Base-by-base conservation (phyloP, 2,329 filamentous ascomycete species). In the Didymella pinodella region DNA sequence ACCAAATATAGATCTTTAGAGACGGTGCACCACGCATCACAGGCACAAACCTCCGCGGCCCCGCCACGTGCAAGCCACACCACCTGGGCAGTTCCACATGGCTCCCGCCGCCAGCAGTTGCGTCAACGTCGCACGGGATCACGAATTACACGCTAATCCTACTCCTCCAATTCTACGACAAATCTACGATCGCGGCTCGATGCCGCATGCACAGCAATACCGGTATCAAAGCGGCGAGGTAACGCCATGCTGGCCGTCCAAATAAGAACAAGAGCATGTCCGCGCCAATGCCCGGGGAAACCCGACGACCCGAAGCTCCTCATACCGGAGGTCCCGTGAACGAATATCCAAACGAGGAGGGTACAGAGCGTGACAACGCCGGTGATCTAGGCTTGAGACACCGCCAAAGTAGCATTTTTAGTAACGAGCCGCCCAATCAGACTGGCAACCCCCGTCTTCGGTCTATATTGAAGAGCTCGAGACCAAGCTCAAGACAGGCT, bases 111-210 rank as follows among this genome's bases (percentile, higher is more conserved):
- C 40, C 49, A 28, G 26, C 38, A 11, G 43, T 65, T 59, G 54
- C 60, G 59, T 62, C 62, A 63, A 43, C 48, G 28, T 43, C 31
- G 48, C 62, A 55, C 57, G 54, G 48, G 48, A 63, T 63, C 57
- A 63, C 59, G 62, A 43, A 46, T n/a, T 44, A 44, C 6, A 34
- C 48, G 36, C 48, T 52, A 57, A 26, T 28, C 48, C n/a, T 29
- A 7, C 26, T 38, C 11, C 20, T 2, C 3, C 16, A 29, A 20
- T 29, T 36, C 20, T 41, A 26, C 40, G 40, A 44, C 34, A 16
- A 7, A 20, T 43, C 43, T 48, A 20, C 36, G 36, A 40, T 40
- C n/a, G 36, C 36, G 36, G 36, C 36, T 20, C n/a, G 12, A 4
- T 20, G 36, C 36, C 20, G 36, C 36, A 40, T 20, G 36, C 36